Evolutionary conservation across 306 rosid genomes (phyloP).

Genomic region (Quercus agrifolia): DNA sequence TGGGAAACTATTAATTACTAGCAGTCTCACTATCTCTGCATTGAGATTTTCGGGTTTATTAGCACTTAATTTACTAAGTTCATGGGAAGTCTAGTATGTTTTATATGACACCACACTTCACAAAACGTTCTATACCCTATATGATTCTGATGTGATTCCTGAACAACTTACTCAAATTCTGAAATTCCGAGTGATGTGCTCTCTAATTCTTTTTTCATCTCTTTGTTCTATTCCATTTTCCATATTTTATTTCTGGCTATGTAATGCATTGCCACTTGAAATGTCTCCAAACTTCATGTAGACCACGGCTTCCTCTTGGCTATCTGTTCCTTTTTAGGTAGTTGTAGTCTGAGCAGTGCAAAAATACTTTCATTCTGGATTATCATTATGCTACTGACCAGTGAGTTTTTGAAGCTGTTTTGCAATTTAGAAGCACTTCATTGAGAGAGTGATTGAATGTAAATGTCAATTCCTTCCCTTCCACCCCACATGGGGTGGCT

Average conservation of each 20-base stretch:
- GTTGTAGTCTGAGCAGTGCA: background rate
- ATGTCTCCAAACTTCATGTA: background rate
- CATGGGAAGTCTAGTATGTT: background rate
- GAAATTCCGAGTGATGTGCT: background rate
- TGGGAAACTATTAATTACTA: background rate
- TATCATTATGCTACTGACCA: background rate
- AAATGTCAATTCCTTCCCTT: background rate
- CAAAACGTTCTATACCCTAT: background rate
- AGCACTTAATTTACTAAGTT: background rate
- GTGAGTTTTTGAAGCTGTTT: background rate
- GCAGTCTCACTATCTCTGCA: background rate
- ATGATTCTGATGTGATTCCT: background rate
- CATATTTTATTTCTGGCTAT: background rate
- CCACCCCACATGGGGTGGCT: background rate
- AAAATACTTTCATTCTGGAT: background rate
- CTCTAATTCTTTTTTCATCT: background rate
- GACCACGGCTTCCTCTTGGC: background rate
- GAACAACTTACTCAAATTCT: background rate
- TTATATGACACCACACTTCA: background rate
- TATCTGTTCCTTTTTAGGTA: background rate
- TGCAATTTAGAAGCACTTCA: background rate
- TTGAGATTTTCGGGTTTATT: background rate
- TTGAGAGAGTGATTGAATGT: background rate
- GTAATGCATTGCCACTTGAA: background rate
- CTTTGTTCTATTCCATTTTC: background rate